Conservation (phyloP, 345 rosid species). For the Conringia planisiliqua region DNA sequence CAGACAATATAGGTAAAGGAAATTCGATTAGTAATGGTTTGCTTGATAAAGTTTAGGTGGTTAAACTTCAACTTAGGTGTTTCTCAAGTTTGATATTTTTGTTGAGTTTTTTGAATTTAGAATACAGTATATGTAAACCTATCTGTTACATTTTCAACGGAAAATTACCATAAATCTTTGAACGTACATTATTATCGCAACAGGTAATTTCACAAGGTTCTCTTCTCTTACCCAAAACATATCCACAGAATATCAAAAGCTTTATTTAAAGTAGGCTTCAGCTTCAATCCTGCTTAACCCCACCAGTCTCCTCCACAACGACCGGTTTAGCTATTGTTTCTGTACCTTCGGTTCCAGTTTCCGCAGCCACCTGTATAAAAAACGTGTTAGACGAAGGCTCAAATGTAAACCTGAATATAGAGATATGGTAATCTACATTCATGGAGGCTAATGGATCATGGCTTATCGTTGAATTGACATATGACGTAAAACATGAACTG, state of each 20-base stretch:
- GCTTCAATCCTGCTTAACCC: conserved; percentile 32
- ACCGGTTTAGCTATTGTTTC: conserved; percentile 22
- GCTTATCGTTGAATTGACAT: not conserved
- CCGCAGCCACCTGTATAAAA: conserved; percentile 14
- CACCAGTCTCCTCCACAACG: not conserved
- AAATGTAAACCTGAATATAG: not conserved
- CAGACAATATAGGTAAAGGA: not conserved
- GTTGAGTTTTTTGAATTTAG: too few species aligned
- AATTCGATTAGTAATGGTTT: not conserved
- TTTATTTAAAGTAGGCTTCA: not conserved
- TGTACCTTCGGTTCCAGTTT: conserved; percentile 20
- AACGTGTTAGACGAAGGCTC: not conserved
- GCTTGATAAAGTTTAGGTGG: not conserved
- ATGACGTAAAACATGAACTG: not conserved
- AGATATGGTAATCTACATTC: not conserved
- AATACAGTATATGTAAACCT: too few species aligned
- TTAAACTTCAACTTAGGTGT: not conserved
- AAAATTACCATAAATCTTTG: not conserved
- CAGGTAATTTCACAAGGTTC: not conserved
- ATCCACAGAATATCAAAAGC: conserved; percentile 18
- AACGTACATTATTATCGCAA: not conserved
- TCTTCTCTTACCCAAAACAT: conserved; percentile 25
- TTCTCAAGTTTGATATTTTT: not conserved
- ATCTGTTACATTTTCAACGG: not conserved
- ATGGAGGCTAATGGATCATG: conserved; percentile 7